These are phyloP conservation scores for Astrephomene gubernaculifera DNA, from an alignment of 139 green algal genomes.

Conservation along the genomic window DNA sequence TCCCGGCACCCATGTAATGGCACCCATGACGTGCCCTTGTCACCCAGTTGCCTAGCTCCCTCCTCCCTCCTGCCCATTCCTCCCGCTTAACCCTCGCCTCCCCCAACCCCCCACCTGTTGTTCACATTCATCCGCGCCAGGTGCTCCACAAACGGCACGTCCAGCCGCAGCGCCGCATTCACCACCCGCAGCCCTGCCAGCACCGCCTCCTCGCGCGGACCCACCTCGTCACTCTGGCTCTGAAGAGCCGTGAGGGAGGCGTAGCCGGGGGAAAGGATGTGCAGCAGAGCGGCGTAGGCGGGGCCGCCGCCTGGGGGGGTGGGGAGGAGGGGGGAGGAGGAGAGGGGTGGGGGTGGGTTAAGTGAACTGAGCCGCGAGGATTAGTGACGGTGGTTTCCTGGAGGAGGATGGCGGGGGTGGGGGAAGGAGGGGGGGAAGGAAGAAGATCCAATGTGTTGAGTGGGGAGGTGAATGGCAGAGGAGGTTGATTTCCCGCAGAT, in stretches of 20 bases:
- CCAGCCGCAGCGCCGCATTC: conserved; percentile 59
- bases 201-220: conserved; percentile 50
- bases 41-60: too few species aligned
- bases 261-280: conserved; percentile 58
- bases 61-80: too few species aligned
- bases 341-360: not conserved
- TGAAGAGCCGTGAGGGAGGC: conserved; percentile 49
- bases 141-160: conserved; percentile 42
- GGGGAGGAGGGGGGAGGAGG: not conserved
- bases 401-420: too few species aligned
- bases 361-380: not conserved
- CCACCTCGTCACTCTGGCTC: conserved; percentile 37
- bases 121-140: not conserved
- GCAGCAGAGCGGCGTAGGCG: conserved; percentile 52
- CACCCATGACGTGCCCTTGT: too few species aligned
- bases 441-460: too few species aligned
- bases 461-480: not conserved
- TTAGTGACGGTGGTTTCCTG: not conserved
- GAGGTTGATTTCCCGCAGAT: not conserved
- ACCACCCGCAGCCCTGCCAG: conserved; percentile 72
- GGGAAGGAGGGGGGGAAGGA: too few species aligned
- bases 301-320: conserved; percentile 24
- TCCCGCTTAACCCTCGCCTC: too few species aligned
- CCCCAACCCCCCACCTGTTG: conserved; percentile 21
- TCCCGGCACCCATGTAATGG: too few species aligned